Evolutionary conservation across 228 moss, liverwort and hornwort species (phyloP).

Genomic region (Sphagnum fallax): DNA sequence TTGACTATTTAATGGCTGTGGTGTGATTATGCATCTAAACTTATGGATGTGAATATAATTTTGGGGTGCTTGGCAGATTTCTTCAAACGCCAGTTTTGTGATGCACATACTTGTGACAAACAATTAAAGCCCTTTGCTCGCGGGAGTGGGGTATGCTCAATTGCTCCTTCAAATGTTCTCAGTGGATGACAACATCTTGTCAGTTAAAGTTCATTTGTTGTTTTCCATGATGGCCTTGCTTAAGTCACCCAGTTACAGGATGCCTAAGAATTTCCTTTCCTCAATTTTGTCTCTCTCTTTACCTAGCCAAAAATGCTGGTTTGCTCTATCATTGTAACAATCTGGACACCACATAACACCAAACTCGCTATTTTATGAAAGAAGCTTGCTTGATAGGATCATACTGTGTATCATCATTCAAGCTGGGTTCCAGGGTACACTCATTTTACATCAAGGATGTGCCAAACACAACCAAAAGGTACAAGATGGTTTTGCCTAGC

Average conservation of each 20-base stretch:
- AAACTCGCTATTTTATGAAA: background rate
- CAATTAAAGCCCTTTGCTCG: constrained; percentile 62
- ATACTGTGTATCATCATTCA: background rate
- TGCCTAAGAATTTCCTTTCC: background rate
- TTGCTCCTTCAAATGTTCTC: background rate
- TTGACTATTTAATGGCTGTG: too few relatives aligned
- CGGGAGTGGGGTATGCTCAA: constrained; percentile 74
- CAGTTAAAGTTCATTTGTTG: too few relatives aligned
- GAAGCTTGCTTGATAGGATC: background rate
- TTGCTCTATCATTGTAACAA: background rate
- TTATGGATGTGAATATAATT: too few relatives aligned
- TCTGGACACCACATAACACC: background rate
- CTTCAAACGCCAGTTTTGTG: constrained; percentile 92
- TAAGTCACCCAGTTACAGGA: background rate
- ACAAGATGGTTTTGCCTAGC: too few relatives aligned
- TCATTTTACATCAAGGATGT: background rate
- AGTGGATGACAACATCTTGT: too few relatives aligned
- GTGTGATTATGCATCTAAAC: too few relatives aligned
- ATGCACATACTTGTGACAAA: constrained; percentile 63
- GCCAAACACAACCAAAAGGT: too few relatives aligned
- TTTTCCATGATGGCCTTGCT: too few relatives aligned
- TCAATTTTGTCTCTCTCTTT: background rate
- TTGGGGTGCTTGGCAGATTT: constrained; percentile 45
- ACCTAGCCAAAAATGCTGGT: background rate
- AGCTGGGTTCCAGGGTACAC: constrained; percentile 5